Conservation (phyloP, 306 rosid species). For the Rosa multiflora region DNA sequence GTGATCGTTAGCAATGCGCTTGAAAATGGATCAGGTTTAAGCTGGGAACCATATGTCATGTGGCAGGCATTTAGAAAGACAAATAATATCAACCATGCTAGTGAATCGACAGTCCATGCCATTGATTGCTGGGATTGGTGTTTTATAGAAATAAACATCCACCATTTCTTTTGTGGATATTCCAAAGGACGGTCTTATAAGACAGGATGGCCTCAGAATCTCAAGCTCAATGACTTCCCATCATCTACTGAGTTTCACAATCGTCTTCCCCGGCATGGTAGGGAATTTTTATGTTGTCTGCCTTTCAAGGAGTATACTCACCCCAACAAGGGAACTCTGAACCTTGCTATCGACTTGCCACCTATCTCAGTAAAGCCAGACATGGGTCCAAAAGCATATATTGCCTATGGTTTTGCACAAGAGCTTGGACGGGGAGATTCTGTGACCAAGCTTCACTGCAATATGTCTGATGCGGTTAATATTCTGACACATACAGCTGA, state of each 20-base stretch:
- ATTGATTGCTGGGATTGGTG: constrained; percentile 85
- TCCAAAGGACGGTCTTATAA: constrained; percentile 37
- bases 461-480: constrained; percentile 88
- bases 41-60: constrained; percentile 96
- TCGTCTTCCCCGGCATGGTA: constrained; percentile 76
- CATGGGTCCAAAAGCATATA: constrained; percentile 89
- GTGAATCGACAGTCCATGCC: constrained; percentile 56
- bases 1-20: constrained; percentile 76
- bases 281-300: constrained; percentile 64
- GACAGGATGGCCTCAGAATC: constrained; percentile 60
- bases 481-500: constrained; percentile 65
- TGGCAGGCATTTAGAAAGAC: constrained; percentile 57
- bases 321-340: constrained; percentile 49
- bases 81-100: no score
- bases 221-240: constrained; percentile 86
- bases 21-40: constrained; percentile 61
- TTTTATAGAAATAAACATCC: constrained; percentile 68
- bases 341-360: constrained; percentile 53
- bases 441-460: constrained; percentile 88
- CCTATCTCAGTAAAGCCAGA: constrained; percentile 43
- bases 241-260: constrained; percentile 67
- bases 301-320: constrained; percentile 77
- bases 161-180: constrained; percentile 80
- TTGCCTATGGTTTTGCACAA: constrained; percentile 73
- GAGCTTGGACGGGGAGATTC: constrained; percentile 95